Evolutionary conservation across 1,284 basidiomycete species (phyloP), one percentile per base, ranked within the genome.

Genomic region (Boletellus deceptivus): DNA sequence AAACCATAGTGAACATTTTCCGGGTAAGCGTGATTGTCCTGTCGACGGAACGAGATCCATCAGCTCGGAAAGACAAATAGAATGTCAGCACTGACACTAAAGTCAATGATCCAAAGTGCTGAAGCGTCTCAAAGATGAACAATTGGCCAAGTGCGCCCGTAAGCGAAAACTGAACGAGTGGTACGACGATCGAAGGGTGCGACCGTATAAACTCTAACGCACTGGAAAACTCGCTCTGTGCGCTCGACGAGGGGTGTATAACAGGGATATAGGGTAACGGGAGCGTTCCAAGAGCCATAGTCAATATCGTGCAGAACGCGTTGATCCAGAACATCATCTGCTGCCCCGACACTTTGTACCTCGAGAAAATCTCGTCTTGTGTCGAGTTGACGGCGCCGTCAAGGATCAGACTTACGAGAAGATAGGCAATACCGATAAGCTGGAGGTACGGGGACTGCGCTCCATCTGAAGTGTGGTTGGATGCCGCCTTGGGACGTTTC

Each of bases 321-420:
- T 96, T 96, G 71, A 98, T 98, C 83, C 87, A 96, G 67, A 99
- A 87, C 97, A 99, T 99, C 94, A 99, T 98, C 69, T 99, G 96
- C 68, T 97, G 94, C 4, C 97, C 97, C 0, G 86, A 84, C 18
- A 95, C 83, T 36, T 80, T 78, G 71, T 86, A 83, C 20, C 77
- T 73, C 35, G 82, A 75, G 70, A 99, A 99, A 55, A 99, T 90
- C 72, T 98, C 91, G 69, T 99, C 97, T 70, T 99, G 97, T 2
- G 95, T 98, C n/a, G 92, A 92, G 74, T 99, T 98, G 50, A 89
- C 91, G 36, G 91, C 84, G 20, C 97, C 97, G 68, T 99, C 97
- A 43, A 99, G 79, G 17, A 90, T 72, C 24, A 99, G 80, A 73
- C 98, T 98, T 64, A 91, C 78, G 44, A 92, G 73, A 14, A 94